A percentile compares a stretch with the other conserved stretches of the same genome.
Conservation (phyloP, 768 basidiomycete species). For the Kwoniella bestiolae region DNA sequence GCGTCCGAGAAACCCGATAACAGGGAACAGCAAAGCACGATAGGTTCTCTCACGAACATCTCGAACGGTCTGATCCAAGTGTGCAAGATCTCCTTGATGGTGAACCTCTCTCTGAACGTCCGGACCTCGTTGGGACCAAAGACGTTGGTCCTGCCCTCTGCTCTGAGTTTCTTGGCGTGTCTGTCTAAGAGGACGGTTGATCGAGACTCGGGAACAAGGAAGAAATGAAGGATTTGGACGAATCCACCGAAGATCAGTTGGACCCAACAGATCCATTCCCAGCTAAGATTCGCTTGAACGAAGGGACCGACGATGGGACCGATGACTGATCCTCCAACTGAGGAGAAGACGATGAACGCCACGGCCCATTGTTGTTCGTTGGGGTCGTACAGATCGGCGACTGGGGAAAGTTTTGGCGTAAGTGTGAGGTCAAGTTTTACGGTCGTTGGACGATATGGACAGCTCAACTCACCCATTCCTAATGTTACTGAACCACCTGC, state of each 20-base stretch:
- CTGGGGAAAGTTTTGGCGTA: slow-evolving; percentile 4
- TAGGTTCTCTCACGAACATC: slow-evolving; percentile 52
- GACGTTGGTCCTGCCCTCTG: slow-evolving; percentile 40
- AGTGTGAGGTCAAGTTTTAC: neutral
- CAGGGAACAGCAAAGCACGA: slow-evolving; percentile 52
- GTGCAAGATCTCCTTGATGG: slow-evolving; percentile 23
- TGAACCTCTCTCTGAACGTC: slow-evolving; percentile 34
- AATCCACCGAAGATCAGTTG: slow-evolving; percentile 50
- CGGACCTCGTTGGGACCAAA: slow-evolving; percentile 49
- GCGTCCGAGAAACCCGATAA: slow-evolving; percentile 54
- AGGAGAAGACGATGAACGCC: slow-evolving; percentile 50
- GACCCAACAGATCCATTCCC: slow-evolving; percentile 47
- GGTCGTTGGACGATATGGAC: too few relatives aligned
- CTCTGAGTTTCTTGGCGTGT: slow-evolving; percentile 37
- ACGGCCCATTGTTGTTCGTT: slow-evolving; percentile 51
- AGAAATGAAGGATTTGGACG: slow-evolving; percentile 49
- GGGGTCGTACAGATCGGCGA: slow-evolving; percentile 50
- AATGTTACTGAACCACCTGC: slow-evolving; percentile 54
- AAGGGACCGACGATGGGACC: slow-evolving; percentile 44
- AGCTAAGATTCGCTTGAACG: slow-evolving; percentile 29
- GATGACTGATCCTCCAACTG: slow-evolving; percentile 40
- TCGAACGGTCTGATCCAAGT: slow-evolving; percentile 46
- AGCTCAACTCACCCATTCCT: slow-evolving; percentile 42
- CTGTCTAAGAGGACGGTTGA: slow-evolving; percentile 43
- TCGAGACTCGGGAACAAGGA: slow-evolving; percentile 52